A percentile compares a stretch with the other conserved stretches of the same genome.
Conservation (phyloP, 768 basidiomycete species). For the Nevesoporus exiguus region DNA sequence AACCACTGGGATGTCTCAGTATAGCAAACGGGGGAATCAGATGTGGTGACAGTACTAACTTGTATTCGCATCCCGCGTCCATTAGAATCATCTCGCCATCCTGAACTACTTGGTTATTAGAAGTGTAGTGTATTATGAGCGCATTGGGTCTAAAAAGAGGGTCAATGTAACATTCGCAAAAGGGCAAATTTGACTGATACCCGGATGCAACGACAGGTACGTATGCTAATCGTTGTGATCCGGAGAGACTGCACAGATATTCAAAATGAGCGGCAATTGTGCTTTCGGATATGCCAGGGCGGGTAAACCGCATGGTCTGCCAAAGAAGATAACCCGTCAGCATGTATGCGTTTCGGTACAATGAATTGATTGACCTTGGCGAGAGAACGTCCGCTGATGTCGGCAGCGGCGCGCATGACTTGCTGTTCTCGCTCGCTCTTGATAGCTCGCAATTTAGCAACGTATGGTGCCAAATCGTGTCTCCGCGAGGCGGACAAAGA, state of each 20-base stretch:
- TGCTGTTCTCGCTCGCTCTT: conserved; percentile 78
- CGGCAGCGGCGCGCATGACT: conserved; percentile 81
- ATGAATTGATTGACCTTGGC: conserved; percentile 55
- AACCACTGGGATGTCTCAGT: conserved; percentile 53
- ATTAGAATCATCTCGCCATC: conserved; percentile 77
- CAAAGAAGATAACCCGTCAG: neutral
- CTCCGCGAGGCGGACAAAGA: conserved; percentile 45
- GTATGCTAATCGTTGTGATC: conserved; percentile 88
- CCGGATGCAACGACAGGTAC: conserved; percentile 97
- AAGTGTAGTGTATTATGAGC: conserved; percentile 90
- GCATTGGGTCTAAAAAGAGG: conserved; percentile 64
- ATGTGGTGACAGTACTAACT: conserved; percentile 48
- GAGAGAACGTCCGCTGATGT: conserved; percentile 83
- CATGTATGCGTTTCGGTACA: neutral
- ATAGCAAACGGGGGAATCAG: neutral
- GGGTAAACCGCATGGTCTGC: conserved; percentile 81
- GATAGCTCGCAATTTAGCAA: conserved; percentile 68
- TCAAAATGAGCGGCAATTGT: conserved; percentile 82
- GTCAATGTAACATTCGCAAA: neutral
- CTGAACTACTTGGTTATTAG: conserved; percentile 76
- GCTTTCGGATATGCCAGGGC: conserved; percentile 54
- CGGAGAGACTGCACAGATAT: conserved; percentile 75
- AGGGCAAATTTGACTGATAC: conserved; percentile 35
- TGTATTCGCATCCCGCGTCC: conserved; percentile 91
- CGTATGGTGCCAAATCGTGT: conserved; percentile 57